Conservation (phyloP, 1,139 yeast genomes). For the Saccharomyces pastorianus region DNA sequence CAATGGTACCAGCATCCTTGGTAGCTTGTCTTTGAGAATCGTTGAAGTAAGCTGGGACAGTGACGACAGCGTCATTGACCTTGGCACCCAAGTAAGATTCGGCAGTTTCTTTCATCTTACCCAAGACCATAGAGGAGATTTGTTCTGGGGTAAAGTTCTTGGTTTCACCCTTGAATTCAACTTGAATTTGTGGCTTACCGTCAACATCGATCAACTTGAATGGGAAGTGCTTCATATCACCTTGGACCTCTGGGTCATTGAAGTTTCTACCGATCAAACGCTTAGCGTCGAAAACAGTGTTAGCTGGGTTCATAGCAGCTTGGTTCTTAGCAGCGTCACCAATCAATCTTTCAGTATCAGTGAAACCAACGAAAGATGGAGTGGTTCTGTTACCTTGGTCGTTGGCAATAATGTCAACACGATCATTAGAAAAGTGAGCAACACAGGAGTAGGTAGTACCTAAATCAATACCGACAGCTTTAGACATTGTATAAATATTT, state of each 20-base stretch:
- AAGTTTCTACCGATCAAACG: slow-evolving; percentile 96
- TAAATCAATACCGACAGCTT: slow-evolving; percentile 34
- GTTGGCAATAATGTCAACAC: slow-evolving; percentile 93
- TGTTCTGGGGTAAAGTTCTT: slow-evolving; percentile 96
- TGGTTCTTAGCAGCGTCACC: slow-evolving; percentile 99
- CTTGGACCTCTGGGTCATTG: slow-evolving; percentile 84
- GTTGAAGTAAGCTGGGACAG: slow-evolving; percentile 97
- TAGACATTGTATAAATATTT: slow-evolving; percentile 21
- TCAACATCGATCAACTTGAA: slow-evolving; percentile 82
- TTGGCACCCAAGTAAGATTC: slow-evolving; percentile 87
- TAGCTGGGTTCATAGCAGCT: slow-evolving; percentile 95
- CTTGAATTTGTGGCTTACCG: slow-evolving; percentile 91
- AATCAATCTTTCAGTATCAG: slow-evolving; percentile 93
- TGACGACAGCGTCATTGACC: slow-evolving; percentile 92
- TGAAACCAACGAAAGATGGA: slow-evolving; percentile 97
- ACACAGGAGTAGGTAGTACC: slow-evolving; percentile 99
- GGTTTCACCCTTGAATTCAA: slow-evolving; percentile 88
- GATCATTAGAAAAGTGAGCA: slow-evolving; percentile 82
- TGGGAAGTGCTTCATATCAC: slow-evolving; percentile 96
- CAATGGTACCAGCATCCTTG: slow-evolving; percentile 97
- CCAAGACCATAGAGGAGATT: slow-evolving; percentile 90
- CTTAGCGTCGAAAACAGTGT: slow-evolving; percentile 98
- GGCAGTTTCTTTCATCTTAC: slow-evolving; percentile 98
- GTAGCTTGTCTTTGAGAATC: slow-evolving; percentile 99
- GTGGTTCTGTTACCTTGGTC: slow-evolving; percentile 99